A percentile compares a stretch with the other conserved stretches of the same genome.
Conservation (phyloP, 345 rosid genomes). For the Aquilaria yunnanensis region DNA sequence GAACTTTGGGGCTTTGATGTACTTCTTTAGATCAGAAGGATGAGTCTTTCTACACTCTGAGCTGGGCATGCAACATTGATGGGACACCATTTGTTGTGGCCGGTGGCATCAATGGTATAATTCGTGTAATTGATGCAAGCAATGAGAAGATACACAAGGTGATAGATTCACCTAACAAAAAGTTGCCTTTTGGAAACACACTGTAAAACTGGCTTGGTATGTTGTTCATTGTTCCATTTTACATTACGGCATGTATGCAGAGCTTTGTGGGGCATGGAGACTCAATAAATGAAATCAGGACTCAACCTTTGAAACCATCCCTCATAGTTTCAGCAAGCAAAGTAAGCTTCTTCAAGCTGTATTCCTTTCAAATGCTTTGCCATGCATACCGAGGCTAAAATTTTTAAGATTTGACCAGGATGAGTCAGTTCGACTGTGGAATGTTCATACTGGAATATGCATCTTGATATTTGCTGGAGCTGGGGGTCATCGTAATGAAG, state of each 20-base stretch:
- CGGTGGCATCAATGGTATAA: slow-evolving; percentile 89
- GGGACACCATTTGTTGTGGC: slow-evolving; percentile 72
- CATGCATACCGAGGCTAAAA: slow-evolving; percentile 1
- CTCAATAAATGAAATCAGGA: slow-evolving; percentile 91
- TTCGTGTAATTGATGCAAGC: slow-evolving; percentile 80
- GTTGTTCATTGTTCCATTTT: background rate
- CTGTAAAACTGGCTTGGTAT: background rate
- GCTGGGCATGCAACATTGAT: slow-evolving; percentile 75
- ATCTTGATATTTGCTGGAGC: slow-evolving; percentile 96
- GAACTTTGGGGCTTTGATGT: slow-evolving; percentile 32
- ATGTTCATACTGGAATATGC: slow-evolving; percentile 93
- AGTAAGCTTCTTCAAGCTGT: slow-evolving; percentile 28
- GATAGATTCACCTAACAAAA: slow-evolving; percentile 2
- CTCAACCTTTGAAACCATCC: slow-evolving; percentile 84
- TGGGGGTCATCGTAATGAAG: slow-evolving; percentile 98
- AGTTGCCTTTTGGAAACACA: background rate
- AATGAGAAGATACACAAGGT: slow-evolving; percentile 85
- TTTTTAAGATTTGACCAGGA: slow-evolving; percentile 45
- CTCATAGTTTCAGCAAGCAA: slow-evolving; percentile 95
- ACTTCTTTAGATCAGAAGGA: slow-evolving; percentile 80
- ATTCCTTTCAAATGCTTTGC: background rate
- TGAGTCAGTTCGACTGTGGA: slow-evolving; percentile 96
- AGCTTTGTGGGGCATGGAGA: slow-evolving; percentile 99
- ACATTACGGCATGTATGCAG: slow-evolving; percentile 27
- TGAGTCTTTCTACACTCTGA: slow-evolving; percentile 89